Percentiles rank a stretch among this genome's conserved stretches.
Evolutionary conservation across 441 rosid species (phyloP).

Genomic region (Theobroma grandiflorum): DNA sequence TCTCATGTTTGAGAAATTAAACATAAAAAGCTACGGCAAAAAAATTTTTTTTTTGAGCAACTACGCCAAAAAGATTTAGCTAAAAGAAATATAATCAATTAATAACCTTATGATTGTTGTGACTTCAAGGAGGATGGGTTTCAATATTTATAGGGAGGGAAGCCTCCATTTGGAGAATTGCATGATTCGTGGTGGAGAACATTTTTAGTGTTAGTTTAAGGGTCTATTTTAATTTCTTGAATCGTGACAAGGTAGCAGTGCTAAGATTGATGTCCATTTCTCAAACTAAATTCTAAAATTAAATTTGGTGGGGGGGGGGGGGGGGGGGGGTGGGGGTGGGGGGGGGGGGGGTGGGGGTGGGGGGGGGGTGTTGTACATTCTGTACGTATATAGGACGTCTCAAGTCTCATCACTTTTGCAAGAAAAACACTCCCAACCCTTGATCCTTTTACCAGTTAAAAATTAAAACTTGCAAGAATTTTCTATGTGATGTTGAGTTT

Average conservation of each 20-base stretch:
- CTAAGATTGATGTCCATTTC: constrained; percentile 8
- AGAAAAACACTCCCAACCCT: neutral
- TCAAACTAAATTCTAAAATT: neutral
- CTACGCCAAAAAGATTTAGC: neutral
- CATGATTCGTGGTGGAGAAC: constrained; percentile 9
- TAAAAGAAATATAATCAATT: neutral
- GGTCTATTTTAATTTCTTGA: constrained; percentile 42
- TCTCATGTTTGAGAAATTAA: constrained; percentile 26
- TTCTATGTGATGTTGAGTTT: neutral
- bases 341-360: too few species aligned
- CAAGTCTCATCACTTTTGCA: neutral
- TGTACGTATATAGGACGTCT: neutral
- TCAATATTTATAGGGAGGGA: constrained; percentile 40
- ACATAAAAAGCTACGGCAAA: neutral
- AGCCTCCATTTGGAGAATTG: constrained; percentile 2
- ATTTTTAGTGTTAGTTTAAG: constrained; percentile 30
- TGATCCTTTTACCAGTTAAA: neutral
- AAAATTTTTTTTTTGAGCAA: neutral
- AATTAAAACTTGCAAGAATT: neutral
- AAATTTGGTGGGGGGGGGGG: too few species aligned
- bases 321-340: too few species aligned
- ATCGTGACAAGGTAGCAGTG: constrained; percentile 23
- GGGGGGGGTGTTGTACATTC: too few species aligned
- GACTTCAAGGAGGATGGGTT: constrained; percentile 18
- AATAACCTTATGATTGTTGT: neutral